phyloP scores from a whole-genome alignment of 2,329 filamentous ascomycete species.

The Scytalidium lignicola region DNA sequence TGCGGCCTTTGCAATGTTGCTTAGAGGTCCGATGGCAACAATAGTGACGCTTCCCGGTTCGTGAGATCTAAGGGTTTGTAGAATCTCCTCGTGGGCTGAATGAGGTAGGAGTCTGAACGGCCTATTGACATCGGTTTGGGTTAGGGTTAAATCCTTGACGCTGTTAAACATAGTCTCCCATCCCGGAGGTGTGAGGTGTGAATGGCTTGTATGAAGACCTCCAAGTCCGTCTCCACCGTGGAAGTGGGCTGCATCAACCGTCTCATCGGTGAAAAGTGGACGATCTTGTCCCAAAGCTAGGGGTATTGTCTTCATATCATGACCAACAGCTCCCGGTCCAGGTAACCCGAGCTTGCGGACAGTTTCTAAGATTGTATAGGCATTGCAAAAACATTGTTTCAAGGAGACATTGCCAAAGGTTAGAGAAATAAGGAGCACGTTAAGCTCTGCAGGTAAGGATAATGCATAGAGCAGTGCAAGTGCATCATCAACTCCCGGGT shows the following conservation, averaged over 20 bases:
- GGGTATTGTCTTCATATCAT: no score
- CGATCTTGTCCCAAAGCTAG: no score
- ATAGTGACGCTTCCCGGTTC: slow-evolving; percentile 76
- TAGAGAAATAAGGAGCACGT: slow-evolving; percentile 78
- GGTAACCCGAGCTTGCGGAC: not conserved
- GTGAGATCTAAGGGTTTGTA: slow-evolving; percentile 72
- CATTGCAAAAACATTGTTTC: slow-evolving; percentile 55
- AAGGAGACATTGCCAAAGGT: slow-evolving; percentile 93
- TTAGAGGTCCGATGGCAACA: slow-evolving; percentile 79
- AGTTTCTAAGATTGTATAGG: slow-evolving; percentile 52
- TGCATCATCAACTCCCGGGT: slow-evolving; percentile 78
- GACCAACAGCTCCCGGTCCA: slow-evolving; percentile 10
- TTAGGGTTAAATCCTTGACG: slow-evolving; percentile 59
- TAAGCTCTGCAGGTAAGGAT: slow-evolving; percentile 77
- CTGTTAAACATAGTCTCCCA: slow-evolving; percentile 72
- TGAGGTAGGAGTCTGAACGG: slow-evolving; percentile 69
- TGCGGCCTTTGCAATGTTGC: slow-evolving; percentile 84
- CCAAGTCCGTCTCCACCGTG: no score
- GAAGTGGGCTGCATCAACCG: no score
- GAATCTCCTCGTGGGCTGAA: slow-evolving; percentile 74
- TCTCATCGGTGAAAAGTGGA: no score
- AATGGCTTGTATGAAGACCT: no score
- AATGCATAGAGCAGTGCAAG: slow-evolving; percentile 84
- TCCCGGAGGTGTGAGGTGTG: no score
- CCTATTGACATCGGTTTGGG: no score